These are phyloP conservation scores for Laburnicola sp. DNA, from an alignment of 2,329 filamentous ascomycete species.

Conservation along the genomic window DNA sequence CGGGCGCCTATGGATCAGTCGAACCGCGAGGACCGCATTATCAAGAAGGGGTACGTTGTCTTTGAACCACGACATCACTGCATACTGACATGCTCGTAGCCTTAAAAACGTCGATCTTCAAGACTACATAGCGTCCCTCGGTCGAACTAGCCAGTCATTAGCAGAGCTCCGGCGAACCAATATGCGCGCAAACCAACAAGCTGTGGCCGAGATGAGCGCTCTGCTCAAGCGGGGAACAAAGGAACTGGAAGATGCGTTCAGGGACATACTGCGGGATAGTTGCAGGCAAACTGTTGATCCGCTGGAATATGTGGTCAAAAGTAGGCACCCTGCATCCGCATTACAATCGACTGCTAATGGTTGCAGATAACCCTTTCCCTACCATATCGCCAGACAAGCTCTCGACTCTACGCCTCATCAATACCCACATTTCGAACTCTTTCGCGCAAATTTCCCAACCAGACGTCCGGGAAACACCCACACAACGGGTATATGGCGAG, in stretches of 20 bases:
- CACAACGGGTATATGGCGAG: slow-evolving; percentile 82
- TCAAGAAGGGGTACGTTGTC: slow-evolving; percentile 68
- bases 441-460: slow-evolving; percentile 54
- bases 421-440: slow-evolving; percentile 70
- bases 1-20: slow-evolving; percentile 91
- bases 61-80: neutral
- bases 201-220: slow-evolving; percentile 75
- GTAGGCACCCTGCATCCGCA: slow-evolving; percentile 48
- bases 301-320: slow-evolving; percentile 88
- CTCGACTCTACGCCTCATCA: slow-evolving; percentile 76
- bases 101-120: slow-evolving; percentile 79
- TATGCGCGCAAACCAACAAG: slow-evolving; percentile 86
- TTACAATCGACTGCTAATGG: slow-evolving; percentile 15
- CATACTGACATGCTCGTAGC: slow-evolving; percentile 41
- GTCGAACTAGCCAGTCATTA: slow-evolving; percentile 84
- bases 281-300: slow-evolving; percentile 77
- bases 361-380: slow-evolving; percentile 71
- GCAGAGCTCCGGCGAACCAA: slow-evolving; percentile 86
- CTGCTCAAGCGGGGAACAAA: slow-evolving; percentile 78
- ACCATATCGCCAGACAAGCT: slow-evolving; percentile 75
- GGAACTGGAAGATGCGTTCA: slow-evolving; percentile 83
- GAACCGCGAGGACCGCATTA: slow-evolving; percentile 87
- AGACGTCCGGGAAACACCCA: slow-evolving; percentile 62
- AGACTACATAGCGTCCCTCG: slow-evolving; percentile 86
- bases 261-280: slow-evolving; percentile 76